Evolutionary conservation across 257 asterid genomes (phyloP).

Genomic region (Handroanthus guayacan): DNA sequence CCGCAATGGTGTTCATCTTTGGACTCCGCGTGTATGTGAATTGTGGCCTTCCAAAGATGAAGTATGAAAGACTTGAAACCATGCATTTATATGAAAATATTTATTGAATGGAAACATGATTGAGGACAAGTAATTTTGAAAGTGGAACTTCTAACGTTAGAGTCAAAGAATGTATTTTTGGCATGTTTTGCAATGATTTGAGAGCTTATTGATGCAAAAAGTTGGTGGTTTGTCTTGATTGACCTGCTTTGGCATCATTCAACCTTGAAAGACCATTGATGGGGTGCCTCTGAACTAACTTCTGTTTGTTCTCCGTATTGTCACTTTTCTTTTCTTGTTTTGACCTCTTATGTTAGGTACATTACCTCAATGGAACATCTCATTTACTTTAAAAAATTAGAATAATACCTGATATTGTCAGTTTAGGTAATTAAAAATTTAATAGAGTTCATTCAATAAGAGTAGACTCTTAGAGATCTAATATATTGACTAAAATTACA

Average conservation of each 20-base stretch:
- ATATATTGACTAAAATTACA: too few relatives aligned
- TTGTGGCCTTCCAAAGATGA: neutral
- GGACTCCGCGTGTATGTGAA: constrained; percentile 23
- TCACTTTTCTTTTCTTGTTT: constrained; percentile 6
- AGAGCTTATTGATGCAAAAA: neutral
- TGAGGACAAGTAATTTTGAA: constrained; percentile 1
- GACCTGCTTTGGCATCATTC: constrained; percentile 8
- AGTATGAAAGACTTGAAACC: neutral
- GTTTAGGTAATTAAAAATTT: too few relatives aligned
- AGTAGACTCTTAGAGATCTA: too few relatives aligned
- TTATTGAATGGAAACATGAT: neutral
- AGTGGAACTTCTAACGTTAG: constrained; percentile 18
- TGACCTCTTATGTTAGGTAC: neutral
- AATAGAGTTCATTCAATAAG: too few relatives aligned
- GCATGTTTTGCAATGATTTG: constrained; percentile 13
- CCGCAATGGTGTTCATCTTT: constrained; percentile 53
- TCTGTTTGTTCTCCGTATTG: constrained; percentile 18
- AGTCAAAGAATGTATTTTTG: constrained; percentile 14
- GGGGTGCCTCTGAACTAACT: constrained; percentile 2
- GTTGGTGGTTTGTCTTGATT: constrained; percentile 27
- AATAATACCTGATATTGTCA: too few relatives aligned
- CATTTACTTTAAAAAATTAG: too few relatives aligned
- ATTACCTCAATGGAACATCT: too few relatives aligned
- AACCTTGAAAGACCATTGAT: neutral
- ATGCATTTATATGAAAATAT: neutral